These are phyloP conservation scores for Alternaria ventricosa DNA, from an alignment of 2,329 filamentous ascomycete genomes.

Conservation along the genomic window DNA sequence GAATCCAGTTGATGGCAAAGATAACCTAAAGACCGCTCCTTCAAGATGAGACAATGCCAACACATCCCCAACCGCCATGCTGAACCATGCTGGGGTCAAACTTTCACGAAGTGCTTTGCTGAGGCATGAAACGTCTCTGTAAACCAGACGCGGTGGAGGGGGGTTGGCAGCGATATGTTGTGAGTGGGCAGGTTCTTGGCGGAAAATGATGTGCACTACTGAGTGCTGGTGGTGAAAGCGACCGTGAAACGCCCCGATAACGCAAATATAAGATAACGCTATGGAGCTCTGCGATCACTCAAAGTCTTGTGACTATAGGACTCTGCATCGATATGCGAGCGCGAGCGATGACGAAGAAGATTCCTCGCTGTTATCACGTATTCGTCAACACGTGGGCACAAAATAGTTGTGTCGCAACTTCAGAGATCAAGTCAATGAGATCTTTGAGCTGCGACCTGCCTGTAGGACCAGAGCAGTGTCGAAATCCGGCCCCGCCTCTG, in stretches of 20 bases:
- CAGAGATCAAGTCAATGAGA: not conserved
- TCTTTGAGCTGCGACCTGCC: not conserved
- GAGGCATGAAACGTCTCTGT: not conserved
- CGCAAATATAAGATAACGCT: not conserved
- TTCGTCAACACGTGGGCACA: not conserved
- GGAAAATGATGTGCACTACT: not conserved
- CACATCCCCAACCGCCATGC: not conserved
- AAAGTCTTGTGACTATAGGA: not conserved
- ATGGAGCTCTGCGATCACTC: not conserved
- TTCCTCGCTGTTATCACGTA: not conserved
- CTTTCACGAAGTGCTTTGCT: not conserved
- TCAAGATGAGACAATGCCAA: not conserved
- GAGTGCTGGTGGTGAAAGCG: not conserved
- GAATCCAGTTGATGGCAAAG: not conserved
- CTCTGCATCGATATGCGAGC: not conserved
- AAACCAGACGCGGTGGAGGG: not conserved
- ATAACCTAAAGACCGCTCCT: not conserved
- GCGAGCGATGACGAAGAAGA: not conserved
- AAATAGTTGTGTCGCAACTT: not conserved
- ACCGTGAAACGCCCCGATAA: not conserved
- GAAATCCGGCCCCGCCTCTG: not conserved
- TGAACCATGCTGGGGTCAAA: not conserved
- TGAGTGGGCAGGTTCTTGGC: not conserved
- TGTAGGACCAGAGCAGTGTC: not conserved
- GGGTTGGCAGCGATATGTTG: not conserved